These are phyloP conservation scores for Rubus idaeus DNA, from an alignment of 306 rosid genomes.

Conservation along the genomic window DNA sequence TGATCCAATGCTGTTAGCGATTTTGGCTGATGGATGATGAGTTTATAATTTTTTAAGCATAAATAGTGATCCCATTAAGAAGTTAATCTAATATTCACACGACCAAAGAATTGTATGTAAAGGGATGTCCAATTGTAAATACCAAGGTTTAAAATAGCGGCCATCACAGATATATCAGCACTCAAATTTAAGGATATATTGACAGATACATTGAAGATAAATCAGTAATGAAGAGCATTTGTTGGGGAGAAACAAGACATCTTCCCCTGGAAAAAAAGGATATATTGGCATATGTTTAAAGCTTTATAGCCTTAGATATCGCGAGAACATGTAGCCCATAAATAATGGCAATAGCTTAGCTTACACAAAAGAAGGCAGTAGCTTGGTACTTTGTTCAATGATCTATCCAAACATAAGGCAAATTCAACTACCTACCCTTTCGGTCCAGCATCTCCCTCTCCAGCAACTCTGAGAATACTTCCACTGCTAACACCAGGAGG, in stretches of 20 bases:
- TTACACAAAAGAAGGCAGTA: background rate
- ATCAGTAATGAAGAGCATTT: background rate
- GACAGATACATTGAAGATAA: background rate
- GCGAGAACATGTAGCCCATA: background rate
- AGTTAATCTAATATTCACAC: background rate
- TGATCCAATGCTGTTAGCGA: background rate
- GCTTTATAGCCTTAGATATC: background rate
- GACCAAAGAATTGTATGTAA: background rate
- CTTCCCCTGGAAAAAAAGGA: too few species aligned
- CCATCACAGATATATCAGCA: background rate
- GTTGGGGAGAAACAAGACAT: background rate
- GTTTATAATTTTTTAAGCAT: constrained; percentile 1
- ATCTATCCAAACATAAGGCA: constrained; percentile 7
- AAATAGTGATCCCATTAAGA: background rate
- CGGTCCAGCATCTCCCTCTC: constrained; percentile 96
- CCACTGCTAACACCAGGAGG: constrained; percentile 93
- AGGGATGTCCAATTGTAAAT: background rate
- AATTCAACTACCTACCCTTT: constrained; percentile 67
- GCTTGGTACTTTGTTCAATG: background rate
- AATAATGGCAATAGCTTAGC: background rate
- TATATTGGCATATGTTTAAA: background rate
- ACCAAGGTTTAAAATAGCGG: background rate
- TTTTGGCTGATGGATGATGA: background rate
- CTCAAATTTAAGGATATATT: background rate
- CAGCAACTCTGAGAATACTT: constrained; percentile 87